These are phyloP conservation scores for Acanthamoeba healyi DNA, from an alignment of 208 protist species.

Conservation along the genomic window DNA sequence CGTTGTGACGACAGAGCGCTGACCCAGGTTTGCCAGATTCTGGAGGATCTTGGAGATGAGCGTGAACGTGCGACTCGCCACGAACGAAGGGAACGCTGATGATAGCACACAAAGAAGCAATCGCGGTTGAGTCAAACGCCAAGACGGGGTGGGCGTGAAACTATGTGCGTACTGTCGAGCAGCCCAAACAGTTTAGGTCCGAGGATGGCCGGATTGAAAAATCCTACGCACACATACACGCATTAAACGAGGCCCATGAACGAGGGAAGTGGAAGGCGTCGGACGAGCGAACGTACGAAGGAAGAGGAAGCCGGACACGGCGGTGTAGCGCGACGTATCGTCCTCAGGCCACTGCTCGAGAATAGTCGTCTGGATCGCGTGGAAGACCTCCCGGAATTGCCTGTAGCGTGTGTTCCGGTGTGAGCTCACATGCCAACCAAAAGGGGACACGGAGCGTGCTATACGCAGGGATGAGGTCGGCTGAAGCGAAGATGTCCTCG, in stretches of 20 bases:
- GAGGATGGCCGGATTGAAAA: conserved; percentile 55
- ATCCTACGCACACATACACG: too few species aligned
- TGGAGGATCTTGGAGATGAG: conserved; percentile 62
- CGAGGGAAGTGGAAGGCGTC: too few species aligned
- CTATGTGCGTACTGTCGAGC: background rate
- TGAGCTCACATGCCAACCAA: background rate
- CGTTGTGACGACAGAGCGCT: background rate
- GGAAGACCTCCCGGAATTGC: conserved; percentile 19
- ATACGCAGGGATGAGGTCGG: conserved; percentile 5
- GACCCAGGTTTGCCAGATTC: conserved; percentile 52
- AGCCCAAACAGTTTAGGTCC: conserved; percentile 29
- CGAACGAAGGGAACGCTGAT: conserved; percentile 31
- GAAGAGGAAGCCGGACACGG: conserved; percentile 43
- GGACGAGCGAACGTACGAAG: background rate
- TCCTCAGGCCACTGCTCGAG: background rate
- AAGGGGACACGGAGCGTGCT: background rate
- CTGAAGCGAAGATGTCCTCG: conserved; percentile 28
- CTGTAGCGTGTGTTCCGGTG: background rate
- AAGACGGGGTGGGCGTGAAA: too few species aligned
- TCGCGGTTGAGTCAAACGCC: background rate
- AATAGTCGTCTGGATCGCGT: background rate
- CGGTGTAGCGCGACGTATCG: background rate
- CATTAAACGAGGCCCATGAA: too few species aligned
- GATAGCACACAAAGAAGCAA: too few species aligned
- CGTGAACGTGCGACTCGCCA: conserved; percentile 45